phyloP scores from a whole-genome alignment of 2,329 filamentous ascomycete species.

The Lecanicillium sp. region DNA sequence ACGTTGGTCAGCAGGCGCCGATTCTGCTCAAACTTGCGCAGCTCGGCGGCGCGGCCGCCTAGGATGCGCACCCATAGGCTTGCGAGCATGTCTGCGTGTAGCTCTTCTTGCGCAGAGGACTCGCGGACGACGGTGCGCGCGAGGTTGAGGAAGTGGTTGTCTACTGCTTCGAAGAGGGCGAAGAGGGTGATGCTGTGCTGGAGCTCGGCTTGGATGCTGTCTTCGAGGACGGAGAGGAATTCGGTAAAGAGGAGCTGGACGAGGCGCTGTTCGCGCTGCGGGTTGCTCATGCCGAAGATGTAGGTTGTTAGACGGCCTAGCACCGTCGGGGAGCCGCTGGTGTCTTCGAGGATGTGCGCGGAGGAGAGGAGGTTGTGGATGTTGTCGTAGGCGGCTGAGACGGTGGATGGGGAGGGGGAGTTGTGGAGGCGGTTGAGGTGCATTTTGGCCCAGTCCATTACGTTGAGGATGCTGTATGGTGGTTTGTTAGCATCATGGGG shows the following conservation, averaged over 20 bases:
- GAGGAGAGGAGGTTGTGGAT: slow-evolving; percentile 68
- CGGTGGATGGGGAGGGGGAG: slow-evolving; percentile 43
- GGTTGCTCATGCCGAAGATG: slow-evolving; percentile 70
- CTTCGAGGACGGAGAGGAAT: slow-evolving; percentile 79
- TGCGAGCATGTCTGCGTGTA: slow-evolving; percentile 72
- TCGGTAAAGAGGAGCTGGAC: slow-evolving; percentile 79
- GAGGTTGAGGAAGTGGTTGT: slow-evolving; percentile 82
- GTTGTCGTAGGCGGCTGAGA: slow-evolving; percentile 72
- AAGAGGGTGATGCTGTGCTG: slow-evolving; percentile 74
- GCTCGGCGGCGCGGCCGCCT: slow-evolving; percentile 61
- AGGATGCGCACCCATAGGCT: slow-evolving; percentile 81
- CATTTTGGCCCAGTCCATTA: slow-evolving; percentile 92
- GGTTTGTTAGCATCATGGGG: slow-evolving; percentile 12
- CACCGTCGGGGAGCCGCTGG: slow-evolving; percentile 50
- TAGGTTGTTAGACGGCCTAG: slow-evolving; percentile 62
- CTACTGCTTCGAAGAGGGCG: slow-evolving; percentile 83
- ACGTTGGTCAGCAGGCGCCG: slow-evolving; percentile 69
- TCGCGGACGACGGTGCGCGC: slow-evolving; percentile 80
- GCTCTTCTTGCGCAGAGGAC: slow-evolving; percentile 68
- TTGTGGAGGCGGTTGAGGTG: slow-evolving; percentile 66
- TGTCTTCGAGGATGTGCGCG: slow-evolving; percentile 50
- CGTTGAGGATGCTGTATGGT: slow-evolving; percentile 63
- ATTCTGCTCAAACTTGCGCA: slow-evolving; percentile 93
- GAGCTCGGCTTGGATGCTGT: slow-evolving; percentile 78
- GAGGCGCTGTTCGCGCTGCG: slow-evolving; percentile 71